Evolutionary conservation across 768 basidiomycete genomes (phyloP).

Genomic region (Guyanaporus albipodus): DNA sequence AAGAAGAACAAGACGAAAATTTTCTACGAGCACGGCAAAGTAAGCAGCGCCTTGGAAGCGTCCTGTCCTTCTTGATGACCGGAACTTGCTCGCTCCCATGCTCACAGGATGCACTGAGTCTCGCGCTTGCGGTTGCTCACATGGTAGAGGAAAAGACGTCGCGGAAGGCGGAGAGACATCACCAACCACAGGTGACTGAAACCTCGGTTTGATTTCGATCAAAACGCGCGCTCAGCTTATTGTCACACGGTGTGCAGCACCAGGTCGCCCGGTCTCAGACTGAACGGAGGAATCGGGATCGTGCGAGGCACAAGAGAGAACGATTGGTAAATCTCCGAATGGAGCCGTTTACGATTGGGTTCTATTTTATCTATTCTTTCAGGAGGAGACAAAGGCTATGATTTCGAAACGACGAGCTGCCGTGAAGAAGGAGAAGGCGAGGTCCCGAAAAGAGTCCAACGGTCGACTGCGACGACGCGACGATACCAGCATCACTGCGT

Average conservation of each 20-base stretch:
- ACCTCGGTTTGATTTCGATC: constrained; percentile 8
- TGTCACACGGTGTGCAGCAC: constrained; percentile 3
- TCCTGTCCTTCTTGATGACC: constrained; percentile 18
- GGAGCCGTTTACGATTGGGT: constrained; percentile 4
- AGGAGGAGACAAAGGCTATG: constrained; percentile 43
- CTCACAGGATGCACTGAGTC: constrained; percentile 41
- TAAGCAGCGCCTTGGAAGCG: constrained; percentile 17
- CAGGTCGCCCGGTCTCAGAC: constrained; percentile 29
- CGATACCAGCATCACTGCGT: constrained; percentile 10
- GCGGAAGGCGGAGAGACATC: constrained; percentile 39
- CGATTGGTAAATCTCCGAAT: constrained; percentile 36
- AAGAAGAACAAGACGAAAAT: constrained; percentile 27
- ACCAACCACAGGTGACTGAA: constrained; percentile 36
- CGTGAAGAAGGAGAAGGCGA: constrained; percentile 39
- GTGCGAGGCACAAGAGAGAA: constrained; percentile 30
- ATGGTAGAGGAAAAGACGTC: constrained; percentile 43
- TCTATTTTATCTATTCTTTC: constrained; percentile 12
- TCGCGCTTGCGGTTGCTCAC: constrained; percentile 46
- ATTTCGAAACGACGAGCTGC: constrained; percentile 36
- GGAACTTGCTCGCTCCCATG: constrained; percentile 14
- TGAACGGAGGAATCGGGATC: constrained; percentile 25
- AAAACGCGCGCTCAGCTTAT: constrained; percentile 22
- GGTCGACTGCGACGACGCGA: constrained; percentile 10
- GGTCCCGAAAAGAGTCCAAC: constrained; percentile 25
- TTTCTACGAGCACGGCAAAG: constrained; percentile 33